A percentile compares a stretch with the other conserved stretches of the same genome.
phyloP scores from a whole-genome alignment of 2,329 filamentous ascomycete genomes.

The Aspergillus proliferans region DNA sequence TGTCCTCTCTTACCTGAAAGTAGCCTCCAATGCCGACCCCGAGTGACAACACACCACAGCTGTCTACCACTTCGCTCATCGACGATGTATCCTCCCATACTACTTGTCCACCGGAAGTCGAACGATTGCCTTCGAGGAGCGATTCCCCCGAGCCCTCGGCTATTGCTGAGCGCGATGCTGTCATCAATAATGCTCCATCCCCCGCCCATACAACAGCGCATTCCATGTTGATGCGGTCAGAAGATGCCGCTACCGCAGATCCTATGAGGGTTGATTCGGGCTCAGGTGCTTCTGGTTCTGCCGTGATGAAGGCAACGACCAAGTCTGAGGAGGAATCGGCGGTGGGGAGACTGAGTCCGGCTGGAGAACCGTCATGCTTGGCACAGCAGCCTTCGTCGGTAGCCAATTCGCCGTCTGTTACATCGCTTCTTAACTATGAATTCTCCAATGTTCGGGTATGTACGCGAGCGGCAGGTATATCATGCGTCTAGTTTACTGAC shows the following conservation, averaged over 20 bases:
- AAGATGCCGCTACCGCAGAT: slow-evolving; percentile 21
- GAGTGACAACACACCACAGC: slow-evolving; percentile 38
- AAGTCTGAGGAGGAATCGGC: slow-evolving; percentile 27
- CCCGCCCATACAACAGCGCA: slow-evolving; percentile 18
- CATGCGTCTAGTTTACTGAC: slow-evolving; percentile 11
- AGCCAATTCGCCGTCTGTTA: slow-evolving; percentile 26
- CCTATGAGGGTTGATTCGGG: slow-evolving; percentile 20
- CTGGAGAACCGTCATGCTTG: slow-evolving; percentile 26
- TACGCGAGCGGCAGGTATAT: slow-evolving; percentile 2
- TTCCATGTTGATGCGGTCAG: slow-evolving; percentile 20
- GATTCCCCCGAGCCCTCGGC: slow-evolving; percentile 22
- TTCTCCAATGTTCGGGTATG: slow-evolving; percentile 53
- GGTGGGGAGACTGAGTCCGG: slow-evolving; percentile 27
- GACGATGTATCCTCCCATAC: slow-evolving; percentile 40
- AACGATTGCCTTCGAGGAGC: slow-evolving; percentile 29
- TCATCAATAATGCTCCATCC: slow-evolving; percentile 24
- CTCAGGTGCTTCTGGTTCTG: slow-evolving; percentile 5
- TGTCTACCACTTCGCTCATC: slow-evolving; percentile 39
- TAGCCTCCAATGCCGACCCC: slow-evolving; percentile 46
- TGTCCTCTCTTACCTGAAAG: slow-evolving; percentile 26
- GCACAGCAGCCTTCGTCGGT: slow-evolving; percentile 23
- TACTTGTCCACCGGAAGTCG: slow-evolving; percentile 46
- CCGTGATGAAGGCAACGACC: slow-evolving; percentile 16
- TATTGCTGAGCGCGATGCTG: slow-evolving; percentile 16
- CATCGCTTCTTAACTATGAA: slow-evolving; percentile 48